phyloP scores from a whole-genome alignment of 805 yeast species.

The Metschnikowia gelsemii region DNA sequence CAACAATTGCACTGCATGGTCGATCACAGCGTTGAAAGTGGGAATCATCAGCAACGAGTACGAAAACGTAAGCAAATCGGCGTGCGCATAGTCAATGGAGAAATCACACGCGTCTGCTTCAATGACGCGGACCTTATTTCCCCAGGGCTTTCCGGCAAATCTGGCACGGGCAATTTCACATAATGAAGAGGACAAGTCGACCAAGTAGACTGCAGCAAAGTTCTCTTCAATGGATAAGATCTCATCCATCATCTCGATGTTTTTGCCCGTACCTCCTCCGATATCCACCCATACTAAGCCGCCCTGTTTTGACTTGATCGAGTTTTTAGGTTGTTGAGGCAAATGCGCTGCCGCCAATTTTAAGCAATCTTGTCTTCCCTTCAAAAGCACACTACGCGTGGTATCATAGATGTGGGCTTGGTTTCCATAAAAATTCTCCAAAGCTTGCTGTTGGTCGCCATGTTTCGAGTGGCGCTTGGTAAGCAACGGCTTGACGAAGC shows the following conservation, averaged over 20 bases:
- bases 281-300: constrained; percentile 69
- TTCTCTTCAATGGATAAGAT: constrained; percentile 45
- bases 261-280: constrained; percentile 87
- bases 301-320: too few species aligned
- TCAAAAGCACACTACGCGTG: constrained; percentile 62
- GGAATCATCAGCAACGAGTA: constrained; percentile 87
- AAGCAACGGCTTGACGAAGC: constrained; percentile 60
- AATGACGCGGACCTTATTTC: constrained; percentile 58
- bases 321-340: too few species aligned
- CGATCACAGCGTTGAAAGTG: constrained; percentile 73
- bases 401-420: constrained; percentile 78
- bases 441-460: constrained; percentile 48
- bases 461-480: constrained; percentile 27
- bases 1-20: constrained; percentile 56
- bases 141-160: constrained; percentile 42
- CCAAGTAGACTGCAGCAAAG: constrained; percentile 67
- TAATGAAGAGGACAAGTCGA: constrained; percentile 75
- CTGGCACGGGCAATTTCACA: constrained; percentile 69
- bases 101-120: constrained; percentile 78
- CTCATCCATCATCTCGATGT: constrained; percentile 71
- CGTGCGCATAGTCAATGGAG: constrained; percentile 44
- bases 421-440: constrained; percentile 69
- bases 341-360: constrained; percentile 60
- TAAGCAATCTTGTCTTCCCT: constrained; percentile 69
- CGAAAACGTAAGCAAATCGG: constrained; percentile 76